Conservation (phyloP, 164 flowering plant genomes). For the Magnolia officinalis region DNA sequence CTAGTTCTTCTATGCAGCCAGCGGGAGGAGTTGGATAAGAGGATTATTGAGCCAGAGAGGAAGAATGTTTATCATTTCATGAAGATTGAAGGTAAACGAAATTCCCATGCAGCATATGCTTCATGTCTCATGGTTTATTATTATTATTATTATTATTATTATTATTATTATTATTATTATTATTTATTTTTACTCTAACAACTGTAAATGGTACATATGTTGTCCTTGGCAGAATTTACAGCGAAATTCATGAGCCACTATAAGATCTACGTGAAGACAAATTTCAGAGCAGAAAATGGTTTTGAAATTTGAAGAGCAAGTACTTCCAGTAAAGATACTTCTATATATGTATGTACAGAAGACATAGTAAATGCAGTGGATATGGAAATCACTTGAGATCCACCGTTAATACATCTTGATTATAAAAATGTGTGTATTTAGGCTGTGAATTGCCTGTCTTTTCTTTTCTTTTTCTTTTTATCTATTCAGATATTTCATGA, state of each 20-base stretch:
- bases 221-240: slow-evolving; percentile 45
- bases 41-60: slow-evolving; percentile 24
- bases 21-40: slow-evolving; percentile 21
- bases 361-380: not conserved
- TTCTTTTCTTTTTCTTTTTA: no score
- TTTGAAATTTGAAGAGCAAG: not conserved
- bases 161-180: no score
- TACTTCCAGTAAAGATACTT: not conserved
- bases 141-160: no score
- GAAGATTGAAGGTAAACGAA: slow-evolving; percentile 51
- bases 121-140: not conserved
- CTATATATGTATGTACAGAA: not conserved
- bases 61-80: slow-evolving; percentile 34
- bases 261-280: slow-evolving; percentile 20
- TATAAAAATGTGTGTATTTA: no score
- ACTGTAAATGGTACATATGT: not conserved
- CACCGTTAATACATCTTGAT: not conserved
- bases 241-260: slow-evolving; percentile 73
- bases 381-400: not conserved
- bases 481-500: no score
- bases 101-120: not conserved
- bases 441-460: no score
- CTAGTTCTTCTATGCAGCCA: slow-evolving; percentile 1
- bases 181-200: not conserved
- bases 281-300: not conserved